Percentiles rank a stretch among this genome's conserved stretches.
phyloP scores from a whole-genome alignment of 768 basidiomycete genomes.

The Hortiboletus campestris region DNA sequence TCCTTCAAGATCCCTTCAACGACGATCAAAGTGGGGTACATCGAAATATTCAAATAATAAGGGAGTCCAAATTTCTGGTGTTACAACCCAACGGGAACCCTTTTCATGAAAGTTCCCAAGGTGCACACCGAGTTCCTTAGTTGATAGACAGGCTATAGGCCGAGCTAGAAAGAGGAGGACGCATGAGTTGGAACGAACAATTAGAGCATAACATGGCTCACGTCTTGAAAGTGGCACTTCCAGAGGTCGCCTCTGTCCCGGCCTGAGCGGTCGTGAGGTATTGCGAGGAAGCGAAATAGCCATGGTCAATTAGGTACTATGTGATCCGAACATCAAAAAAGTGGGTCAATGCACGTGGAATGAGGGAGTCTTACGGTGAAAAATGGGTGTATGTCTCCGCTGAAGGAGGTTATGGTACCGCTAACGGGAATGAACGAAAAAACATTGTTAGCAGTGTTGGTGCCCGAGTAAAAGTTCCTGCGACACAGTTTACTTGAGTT shows the following conservation, averaged over 20 bases:
- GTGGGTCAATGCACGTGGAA: not conserved
- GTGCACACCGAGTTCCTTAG: not conserved
- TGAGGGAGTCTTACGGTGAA: not conserved
- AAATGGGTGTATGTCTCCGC: not conserved
- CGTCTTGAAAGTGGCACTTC: conserved; percentile 55
- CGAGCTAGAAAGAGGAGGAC: conserved; percentile 30
- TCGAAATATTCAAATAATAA: not conserved
- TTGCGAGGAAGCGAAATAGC: conserved; percentile 49
- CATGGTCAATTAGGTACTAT: conserved; percentile 51
- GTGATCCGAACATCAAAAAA: not conserved
- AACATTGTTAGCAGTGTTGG: not conserved
- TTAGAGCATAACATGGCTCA: conserved; percentile 28
- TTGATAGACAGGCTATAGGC: conserved; percentile 34
- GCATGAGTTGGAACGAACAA: not conserved
- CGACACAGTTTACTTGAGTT: not conserved
- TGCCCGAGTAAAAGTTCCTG: not conserved
- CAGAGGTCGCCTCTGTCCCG: conserved; percentile 63
- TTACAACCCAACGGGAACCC: not conserved
- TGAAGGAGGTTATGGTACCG: not conserved
- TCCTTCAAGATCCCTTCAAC: not conserved
- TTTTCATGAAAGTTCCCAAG: not conserved
- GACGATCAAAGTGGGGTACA: not conserved
- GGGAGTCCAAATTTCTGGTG: not conserved
- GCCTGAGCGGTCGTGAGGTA: conserved; percentile 59
- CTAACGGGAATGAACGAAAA: not conserved